Evolutionary conservation across 305 asterid species (phyloP).

Genomic region (Rubia peregrina): DNA sequence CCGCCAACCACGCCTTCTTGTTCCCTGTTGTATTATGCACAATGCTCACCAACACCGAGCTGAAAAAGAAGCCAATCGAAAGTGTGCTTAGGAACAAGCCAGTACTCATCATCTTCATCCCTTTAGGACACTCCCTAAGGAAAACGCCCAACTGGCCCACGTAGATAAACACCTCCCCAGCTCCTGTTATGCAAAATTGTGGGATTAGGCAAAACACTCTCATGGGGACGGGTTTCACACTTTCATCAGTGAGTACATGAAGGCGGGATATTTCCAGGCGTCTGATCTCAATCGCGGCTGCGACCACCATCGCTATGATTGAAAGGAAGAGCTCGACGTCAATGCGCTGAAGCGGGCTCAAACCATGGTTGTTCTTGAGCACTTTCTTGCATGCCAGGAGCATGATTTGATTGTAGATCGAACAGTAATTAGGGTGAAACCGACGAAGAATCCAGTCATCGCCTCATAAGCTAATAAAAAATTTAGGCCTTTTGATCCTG

Average conservation of each 20-base stretch:
- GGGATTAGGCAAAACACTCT: conserved; percentile 63
- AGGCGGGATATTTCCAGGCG: conserved; percentile 36
- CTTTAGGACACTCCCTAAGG: conserved; percentile 63
- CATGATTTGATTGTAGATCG: conserved; percentile 47
- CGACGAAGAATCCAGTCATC: conserved; percentile 52
- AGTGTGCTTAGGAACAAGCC: conserved; percentile 51
- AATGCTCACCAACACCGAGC: conserved; percentile 51
- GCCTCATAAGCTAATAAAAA: conserved; percentile 13
- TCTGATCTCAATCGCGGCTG: conserved; percentile 48
- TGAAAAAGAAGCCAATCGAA: conserved; percentile 65
- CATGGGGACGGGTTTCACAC: conserved; percentile 29
- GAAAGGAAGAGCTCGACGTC: conserved; percentile 44
- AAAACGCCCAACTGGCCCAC: conserved; percentile 86
- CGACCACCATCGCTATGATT: conserved; percentile 49
- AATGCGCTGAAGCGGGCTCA: conserved; percentile 64
- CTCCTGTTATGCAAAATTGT: conserved; percentile 61
- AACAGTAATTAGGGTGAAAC: conserved; percentile 47
- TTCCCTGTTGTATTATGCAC: conserved; percentile 44
- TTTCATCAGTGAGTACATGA: conserved; percentile 31
- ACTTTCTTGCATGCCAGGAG: conserved; percentile 34
- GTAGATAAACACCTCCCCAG: conserved; percentile 82
- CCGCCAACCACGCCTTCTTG: conserved; percentile 56
- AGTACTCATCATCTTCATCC: conserved; percentile 85
- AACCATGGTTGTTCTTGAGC: conserved; percentile 42
- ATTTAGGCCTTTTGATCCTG: too few species aligned